phyloP scores from a whole-genome alignment of 73 alveolate genomes.

The Breviolum minutum region DNA sequence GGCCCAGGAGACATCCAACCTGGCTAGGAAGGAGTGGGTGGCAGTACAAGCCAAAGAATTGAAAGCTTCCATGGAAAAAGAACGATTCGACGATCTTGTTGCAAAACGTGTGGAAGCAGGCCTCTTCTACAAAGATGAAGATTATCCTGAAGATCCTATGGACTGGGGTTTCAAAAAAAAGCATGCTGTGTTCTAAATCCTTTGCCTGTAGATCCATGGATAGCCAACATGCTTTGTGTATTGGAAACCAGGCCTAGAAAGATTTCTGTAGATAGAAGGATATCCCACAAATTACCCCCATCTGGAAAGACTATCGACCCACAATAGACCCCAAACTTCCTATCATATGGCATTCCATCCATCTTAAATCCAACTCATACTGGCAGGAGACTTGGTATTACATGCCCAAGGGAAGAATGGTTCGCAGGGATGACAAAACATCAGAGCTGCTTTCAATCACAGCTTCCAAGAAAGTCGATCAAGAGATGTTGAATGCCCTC shows the following conservation, averaged over 20 bases:
- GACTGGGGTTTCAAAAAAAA: neutral
- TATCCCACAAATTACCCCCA: too few species aligned
- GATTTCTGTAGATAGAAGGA: too few species aligned
- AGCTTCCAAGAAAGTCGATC: neutral
- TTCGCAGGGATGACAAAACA: neutral
- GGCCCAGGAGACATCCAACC: neutral
- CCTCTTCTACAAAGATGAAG: neutral
- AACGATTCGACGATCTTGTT: neutral
- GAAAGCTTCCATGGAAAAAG: neutral
- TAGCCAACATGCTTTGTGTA: too few species aligned
- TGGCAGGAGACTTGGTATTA: conserved; percentile 15
- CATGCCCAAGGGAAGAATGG: conserved; percentile 17
- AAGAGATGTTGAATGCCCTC: neutral
- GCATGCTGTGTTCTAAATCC: neutral
- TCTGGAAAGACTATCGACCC: too few species aligned
- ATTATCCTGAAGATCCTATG: neutral
- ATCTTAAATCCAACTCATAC: neutral
- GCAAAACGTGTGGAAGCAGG: neutral
- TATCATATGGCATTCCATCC: too few species aligned
- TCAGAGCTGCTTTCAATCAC: neutral
- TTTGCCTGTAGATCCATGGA: too few species aligned
- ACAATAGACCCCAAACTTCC: too few species aligned
- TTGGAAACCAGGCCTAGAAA: too few species aligned
- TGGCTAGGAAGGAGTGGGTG: neutral
- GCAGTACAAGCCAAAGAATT: conserved; percentile 1